These are phyloP conservation scores for Lasiodiplodia hormozganensis DNA, from an alignment of 2,329 filamentous ascomycete genomes.

Conservation along the genomic window DNA sequence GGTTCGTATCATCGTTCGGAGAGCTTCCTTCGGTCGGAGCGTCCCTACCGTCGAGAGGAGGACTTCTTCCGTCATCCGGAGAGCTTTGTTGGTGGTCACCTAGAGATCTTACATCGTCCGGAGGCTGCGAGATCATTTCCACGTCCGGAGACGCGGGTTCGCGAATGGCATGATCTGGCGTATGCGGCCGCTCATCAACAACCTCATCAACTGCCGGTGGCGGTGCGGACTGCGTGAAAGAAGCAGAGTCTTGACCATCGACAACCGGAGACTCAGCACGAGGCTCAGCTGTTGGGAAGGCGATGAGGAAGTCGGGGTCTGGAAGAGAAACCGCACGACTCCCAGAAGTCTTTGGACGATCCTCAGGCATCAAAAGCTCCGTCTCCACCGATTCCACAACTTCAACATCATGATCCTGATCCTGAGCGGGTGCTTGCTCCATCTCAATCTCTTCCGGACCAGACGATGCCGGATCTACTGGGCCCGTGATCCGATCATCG, in stretches of 20 bases:
- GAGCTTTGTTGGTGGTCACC: not conserved
- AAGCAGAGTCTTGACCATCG: too few species aligned
- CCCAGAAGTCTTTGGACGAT: not conserved
- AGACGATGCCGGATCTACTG: not conserved
- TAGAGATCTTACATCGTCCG: not conserved
- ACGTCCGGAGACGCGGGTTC: not conserved
- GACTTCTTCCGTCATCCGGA: slow-evolving; percentile 1
- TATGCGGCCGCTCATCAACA: not conserved
- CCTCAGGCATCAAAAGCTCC: not conserved
- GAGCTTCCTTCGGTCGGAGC: slow-evolving; percentile 1
- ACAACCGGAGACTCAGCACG: not conserved
- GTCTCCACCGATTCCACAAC: not conserved
- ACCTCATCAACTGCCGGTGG: not conserved
- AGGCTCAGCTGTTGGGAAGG: not conserved
- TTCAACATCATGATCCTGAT: not conserved
- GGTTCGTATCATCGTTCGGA: not conserved
- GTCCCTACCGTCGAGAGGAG: not conserved
- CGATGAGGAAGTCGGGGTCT: not conserved
- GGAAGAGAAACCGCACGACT: not conserved
- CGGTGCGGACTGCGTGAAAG: not conserved
- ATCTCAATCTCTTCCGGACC: not conserved
- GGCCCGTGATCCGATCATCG: not conserved
- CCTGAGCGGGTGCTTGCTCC: not conserved
- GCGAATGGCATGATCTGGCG: not conserved
- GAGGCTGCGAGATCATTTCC: not conserved